Evolutionary conservation across 495 filamentous ascomycete genomes (phyloP).

Genomic region (Lophiotrema nucula): DNA sequence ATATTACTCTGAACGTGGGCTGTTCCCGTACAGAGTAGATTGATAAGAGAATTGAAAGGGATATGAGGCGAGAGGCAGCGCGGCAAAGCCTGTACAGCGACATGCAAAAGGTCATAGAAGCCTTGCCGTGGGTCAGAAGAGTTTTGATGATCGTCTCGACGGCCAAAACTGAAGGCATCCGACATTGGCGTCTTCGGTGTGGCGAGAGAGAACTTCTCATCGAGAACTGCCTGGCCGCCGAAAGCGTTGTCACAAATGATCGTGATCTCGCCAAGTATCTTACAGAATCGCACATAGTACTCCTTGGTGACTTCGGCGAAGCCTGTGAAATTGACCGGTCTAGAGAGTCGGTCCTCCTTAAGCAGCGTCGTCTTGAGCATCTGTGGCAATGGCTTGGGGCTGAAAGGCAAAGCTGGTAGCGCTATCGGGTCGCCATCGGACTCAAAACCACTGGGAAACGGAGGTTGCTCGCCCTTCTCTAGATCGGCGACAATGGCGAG

Average conservation of each 20-base stretch:
- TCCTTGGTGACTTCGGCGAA: constrained; percentile 74
- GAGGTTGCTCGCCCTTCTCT: constrained; percentile 82
- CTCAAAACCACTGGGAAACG: constrained; percentile 61
- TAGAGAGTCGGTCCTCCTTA: constrained; percentile 61
- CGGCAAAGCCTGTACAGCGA: constrained; percentile 91
- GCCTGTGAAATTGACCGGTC: constrained; percentile 69
- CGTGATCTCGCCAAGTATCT: constrained; percentile 92
- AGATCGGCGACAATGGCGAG: constrained; percentile 88
- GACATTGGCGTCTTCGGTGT: constrained; percentile 91
- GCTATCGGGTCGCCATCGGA: constrained; percentile 38
- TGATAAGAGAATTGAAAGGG: constrained; percentile 90
- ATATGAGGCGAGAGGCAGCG: constrained; percentile 88
- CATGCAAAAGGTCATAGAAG: constrained; percentile 92
- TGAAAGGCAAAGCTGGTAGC: constrained; percentile 28
- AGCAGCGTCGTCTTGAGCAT: constrained; percentile 37
- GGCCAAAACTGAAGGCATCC: constrained; percentile 86
- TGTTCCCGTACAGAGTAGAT: constrained; percentile 92
- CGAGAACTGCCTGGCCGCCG: constrained; percentile 89
- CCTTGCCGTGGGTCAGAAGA: constrained; percentile 84
- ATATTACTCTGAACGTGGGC: constrained; percentile 93
- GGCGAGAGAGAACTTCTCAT: constrained; percentile 85
- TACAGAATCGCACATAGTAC: constrained; percentile 86
- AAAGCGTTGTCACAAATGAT: constrained; percentile 95
- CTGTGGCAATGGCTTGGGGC: constrained; percentile 40
- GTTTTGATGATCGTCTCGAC: constrained; percentile 73